Base-by-base conservation (phyloP, 768 basidiomycete genomes). In the Kondoa subrosea region DNA sequence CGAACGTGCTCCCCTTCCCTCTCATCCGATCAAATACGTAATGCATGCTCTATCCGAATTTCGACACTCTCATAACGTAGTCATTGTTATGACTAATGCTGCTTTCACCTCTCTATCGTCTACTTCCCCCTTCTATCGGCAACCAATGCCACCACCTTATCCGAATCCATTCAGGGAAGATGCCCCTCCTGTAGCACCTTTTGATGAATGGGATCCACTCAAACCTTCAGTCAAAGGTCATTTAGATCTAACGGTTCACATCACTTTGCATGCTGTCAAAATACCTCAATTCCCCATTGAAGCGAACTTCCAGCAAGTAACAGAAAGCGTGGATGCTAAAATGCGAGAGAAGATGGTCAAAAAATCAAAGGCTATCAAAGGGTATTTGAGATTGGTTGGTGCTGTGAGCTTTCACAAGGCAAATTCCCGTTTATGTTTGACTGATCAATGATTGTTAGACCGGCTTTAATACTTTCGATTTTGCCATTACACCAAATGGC, bases 141-240 rank as follows among this genome's bases (percentile, higher is more conserved):
- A 69, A 63, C 69, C 66, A 27, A 57, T 69, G 8, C 57, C 59
- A n/a, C 34, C n/a, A n/a, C 69, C 69, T 33, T 69, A 67, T 56
- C 69, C 69, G 26, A 4, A 16, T 25, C 69, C 69, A 56, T 69
- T 67, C 57, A 33, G 27, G 4, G 66, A 58, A 2, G 65, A 58
- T 2, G 30, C 65, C 27, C 27, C 34, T 30, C 15, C 32, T 2
- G 3, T 27, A 3, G 12, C 25, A 3, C 27, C 27, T n/a, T 60
- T 67, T 66, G 56, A 69, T 16, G 34, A 34, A n/a, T 31, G 27
- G 17, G 32, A 56, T 40, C 66, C 66, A 33, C 61, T 63, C n/a
- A 27, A 31, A 12, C n/a, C 26, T 34, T 4, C 25, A 17, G n/a
- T 61, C 32, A 3, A 2, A 29, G 40, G 40, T 50, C 21, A 66